Base-by-base conservation (phyloP, 805 yeast species). In the Cyberlindnera maclurae region DNA sequence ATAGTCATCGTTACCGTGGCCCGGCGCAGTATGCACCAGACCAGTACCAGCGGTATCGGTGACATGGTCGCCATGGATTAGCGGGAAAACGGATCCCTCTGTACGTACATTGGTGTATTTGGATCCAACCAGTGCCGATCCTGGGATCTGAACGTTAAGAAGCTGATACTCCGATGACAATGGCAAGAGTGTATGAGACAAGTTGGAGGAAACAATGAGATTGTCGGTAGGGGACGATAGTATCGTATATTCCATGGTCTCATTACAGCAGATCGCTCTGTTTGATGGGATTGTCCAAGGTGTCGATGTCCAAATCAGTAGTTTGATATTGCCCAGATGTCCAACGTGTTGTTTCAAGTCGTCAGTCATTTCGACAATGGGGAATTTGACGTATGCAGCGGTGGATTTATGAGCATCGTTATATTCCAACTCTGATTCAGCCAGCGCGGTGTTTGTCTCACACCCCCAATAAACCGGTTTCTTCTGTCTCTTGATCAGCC, bases 391-490 rank as follows among this genome's bases (percentile, higher is more conserved):
- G 54, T 71, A 79, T 0, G 75, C 77, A 3, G 96, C 81, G 5
- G 66, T 73, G 0, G 95, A 82, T 31, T 54, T 65, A 58, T 87
- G 95, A 12, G 68, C 54, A 15, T 75, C 76, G 36, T 83, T 82
- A 59, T 93, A 93, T 54, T 90, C 96, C 41, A 93, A 68, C 58
- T 93, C 99, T 15, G 96, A 90, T 60, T 93, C 99, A 0, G 98
- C 98, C 45, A 93, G 65, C 0, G 97, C 97, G 0, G 98, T 89
- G 41, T 77, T 74, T 3, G 95, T 85, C 54, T 89, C 96, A 45
- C 90, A 81, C 1, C 97, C 95, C 97, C 97, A 93, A 70, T 82
- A 93, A 1, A 94, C 97, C 0, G 99, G 99, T 55, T 88, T 88
- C 51, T 82, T 76, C 55, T 89, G 95, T 51, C 97, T 71, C 36